Evolutionary conservation across 2,329 filamentous ascomycete species (phyloP).

Genomic region (Trichophyton schoenleinii): DNA sequence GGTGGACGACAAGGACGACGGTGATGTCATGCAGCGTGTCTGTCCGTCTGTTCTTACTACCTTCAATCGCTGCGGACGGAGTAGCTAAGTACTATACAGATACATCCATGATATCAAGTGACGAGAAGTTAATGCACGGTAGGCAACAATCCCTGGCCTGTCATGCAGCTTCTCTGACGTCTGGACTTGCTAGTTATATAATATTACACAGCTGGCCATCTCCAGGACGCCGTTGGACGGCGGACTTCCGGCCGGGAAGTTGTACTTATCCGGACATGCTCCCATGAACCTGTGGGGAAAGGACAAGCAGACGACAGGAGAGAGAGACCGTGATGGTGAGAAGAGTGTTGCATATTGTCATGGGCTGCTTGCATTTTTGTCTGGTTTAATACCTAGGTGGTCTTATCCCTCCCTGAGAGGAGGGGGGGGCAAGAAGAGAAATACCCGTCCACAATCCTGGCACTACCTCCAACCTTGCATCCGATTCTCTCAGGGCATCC

Average conservation of each 20-base stretch:
- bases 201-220: no score
- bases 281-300: not conserved
- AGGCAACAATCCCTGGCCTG: not conserved
- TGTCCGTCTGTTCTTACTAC: no score
- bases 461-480: not conserved
- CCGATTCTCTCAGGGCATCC: not conserved
- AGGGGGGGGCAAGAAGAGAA: not conserved
- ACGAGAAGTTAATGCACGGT: not conserved
- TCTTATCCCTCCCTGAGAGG: not conserved
- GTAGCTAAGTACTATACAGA: not conserved
- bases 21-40: not conserved
- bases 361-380: not conserved
- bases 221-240: not conserved
- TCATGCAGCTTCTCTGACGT: not conserved
- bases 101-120: not conserved
- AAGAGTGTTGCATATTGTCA: not conserved
- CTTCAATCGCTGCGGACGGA: no score
- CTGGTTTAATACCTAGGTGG: not conserved
- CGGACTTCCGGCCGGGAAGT: not conserved
- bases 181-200: not conserved
- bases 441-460: not conserved
- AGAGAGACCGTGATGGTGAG: not conserved
- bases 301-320: no score
- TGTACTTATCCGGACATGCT: not conserved
- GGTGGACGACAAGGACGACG: not conserved